Percentiles rank a stretch among this genome's conserved stretches.
Conservation (phyloP, 163 green algal species). For the Scenedesmus sp. region DNA sequence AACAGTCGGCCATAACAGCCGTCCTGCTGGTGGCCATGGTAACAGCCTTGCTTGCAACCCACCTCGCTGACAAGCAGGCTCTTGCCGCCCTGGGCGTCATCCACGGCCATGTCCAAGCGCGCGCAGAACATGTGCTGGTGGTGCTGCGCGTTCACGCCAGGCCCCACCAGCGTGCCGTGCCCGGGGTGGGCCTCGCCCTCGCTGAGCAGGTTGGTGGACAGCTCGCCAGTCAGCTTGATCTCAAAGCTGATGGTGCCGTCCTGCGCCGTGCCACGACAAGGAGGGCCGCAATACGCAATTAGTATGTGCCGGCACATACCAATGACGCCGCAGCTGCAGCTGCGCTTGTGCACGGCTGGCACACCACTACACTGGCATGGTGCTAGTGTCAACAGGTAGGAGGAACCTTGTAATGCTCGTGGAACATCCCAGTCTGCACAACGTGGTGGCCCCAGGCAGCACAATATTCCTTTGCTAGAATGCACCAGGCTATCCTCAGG, state of each 20-base stretch:
- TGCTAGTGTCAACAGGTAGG: too few relatives aligned
- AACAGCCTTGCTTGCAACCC: background rate
- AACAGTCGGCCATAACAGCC: too few relatives aligned
- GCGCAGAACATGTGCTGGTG: slow-evolving; percentile 92
- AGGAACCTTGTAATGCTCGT: too few relatives aligned
- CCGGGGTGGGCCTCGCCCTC: slow-evolving; percentile 61
- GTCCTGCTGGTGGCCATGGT: too few relatives aligned
- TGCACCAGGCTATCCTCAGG: too few relatives aligned
- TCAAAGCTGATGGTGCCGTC: slow-evolving; percentile 90
- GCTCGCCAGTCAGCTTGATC: slow-evolving; percentile 91
- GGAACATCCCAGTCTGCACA: too few relatives aligned
- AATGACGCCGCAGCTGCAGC: too few relatives aligned
- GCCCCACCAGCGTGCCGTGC: slow-evolving; percentile 51
- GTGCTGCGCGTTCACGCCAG: slow-evolving; percentile 75
- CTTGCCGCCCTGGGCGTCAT: slow-evolving; percentile 71
- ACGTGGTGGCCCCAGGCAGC: too few relatives aligned
- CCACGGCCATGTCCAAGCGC: slow-evolving; percentile 84
- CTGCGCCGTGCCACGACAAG: slow-evolving; percentile 40
- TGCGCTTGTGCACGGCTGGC: too few relatives aligned
- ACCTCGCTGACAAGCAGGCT: slow-evolving; percentile 71
- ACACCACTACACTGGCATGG: too few relatives aligned
- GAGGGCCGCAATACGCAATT: background rate
- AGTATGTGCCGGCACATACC: too few relatives aligned
- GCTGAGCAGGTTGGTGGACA: slow-evolving; percentile 83
- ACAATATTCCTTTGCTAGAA: too few relatives aligned